phyloP scores from a whole-genome alignment of 768 basidiomycete species.

The Kwoniella newhampshirensis region DNA sequence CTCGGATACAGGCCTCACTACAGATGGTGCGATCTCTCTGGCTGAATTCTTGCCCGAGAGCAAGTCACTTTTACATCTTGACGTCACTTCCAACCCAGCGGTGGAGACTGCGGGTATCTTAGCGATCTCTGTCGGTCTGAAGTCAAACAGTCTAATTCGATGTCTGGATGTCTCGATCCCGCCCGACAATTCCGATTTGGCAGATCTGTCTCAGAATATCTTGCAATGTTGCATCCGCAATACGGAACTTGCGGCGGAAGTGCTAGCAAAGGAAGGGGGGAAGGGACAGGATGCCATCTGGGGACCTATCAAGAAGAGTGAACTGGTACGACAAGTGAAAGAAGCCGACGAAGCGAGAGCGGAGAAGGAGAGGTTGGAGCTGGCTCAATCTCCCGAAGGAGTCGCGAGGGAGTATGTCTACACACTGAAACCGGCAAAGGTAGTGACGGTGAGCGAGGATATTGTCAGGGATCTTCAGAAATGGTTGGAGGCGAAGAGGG shows the following conservation, averaged over 20 bases:
- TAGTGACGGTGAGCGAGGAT: slow-evolving; percentile 41
- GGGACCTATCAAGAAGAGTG: slow-evolving; percentile 54
- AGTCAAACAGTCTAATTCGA: slow-evolving; percentile 75
- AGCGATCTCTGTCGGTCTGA: slow-evolving; percentile 82
- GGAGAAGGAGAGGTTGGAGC: slow-evolving; percentile 42
- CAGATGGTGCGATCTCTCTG: slow-evolving; percentile 84
- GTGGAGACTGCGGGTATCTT: slow-evolving; percentile 88
- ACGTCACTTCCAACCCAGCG: slow-evolving; percentile 70
- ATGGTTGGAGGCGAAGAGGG: slow-evolving; percentile 33
- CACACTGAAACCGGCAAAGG: slow-evolving; percentile 46
- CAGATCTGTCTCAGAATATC: slow-evolving; percentile 80
- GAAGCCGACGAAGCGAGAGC: slow-evolving; percentile 49
- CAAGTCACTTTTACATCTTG: slow-evolving; percentile 80
- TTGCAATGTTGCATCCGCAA: slow-evolving; percentile 87
- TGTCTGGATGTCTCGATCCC: slow-evolving; percentile 93
- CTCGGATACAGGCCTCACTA: slow-evolving; percentile 73
- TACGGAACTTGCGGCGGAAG: slow-evolving; percentile 70
- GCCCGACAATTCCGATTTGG: slow-evolving; percentile 57
- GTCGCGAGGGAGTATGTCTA: slow-evolving; percentile 50
- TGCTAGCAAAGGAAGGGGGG: neutral
- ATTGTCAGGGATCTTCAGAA: slow-evolving; percentile 29
- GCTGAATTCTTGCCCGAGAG: slow-evolving; percentile 96
- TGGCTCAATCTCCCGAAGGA: slow-evolving; percentile 43
- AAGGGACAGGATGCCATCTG: slow-evolving; percentile 58
- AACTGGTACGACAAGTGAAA: slow-evolving; percentile 53